Evolutionary conservation across 352 stramenopile species (phyloP).

Genomic region (Phytopythium litorale): DNA sequence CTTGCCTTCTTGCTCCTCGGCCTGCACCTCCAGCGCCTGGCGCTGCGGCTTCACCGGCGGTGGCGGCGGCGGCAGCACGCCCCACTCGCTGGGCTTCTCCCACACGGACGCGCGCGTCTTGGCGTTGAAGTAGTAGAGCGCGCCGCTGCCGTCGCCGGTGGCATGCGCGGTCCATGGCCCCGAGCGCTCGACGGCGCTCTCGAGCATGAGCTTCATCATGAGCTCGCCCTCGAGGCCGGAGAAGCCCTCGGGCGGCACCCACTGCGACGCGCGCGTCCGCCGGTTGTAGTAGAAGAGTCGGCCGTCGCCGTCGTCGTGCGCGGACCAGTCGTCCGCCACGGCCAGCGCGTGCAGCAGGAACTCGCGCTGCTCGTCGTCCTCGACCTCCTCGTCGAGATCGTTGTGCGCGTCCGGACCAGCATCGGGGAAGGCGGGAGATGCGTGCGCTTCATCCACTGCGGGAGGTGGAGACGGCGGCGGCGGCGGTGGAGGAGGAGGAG

Average conservation of each 20-base stretch:
- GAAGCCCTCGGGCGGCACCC: slow-evolving; percentile 48
- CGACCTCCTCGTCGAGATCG: slow-evolving; percentile 3
- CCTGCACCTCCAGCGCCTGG: slow-evolving; percentile 4
- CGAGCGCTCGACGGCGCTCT: slow-evolving; percentile 59
- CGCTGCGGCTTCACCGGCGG: slow-evolving; percentile 7
- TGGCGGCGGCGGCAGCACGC: slow-evolving; percentile 20
- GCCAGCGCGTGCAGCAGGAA: slow-evolving; percentile 53
- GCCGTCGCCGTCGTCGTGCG: slow-evolving; percentile 69
- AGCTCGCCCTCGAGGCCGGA: slow-evolving; percentile 53
- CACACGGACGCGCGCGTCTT: slow-evolving; percentile 64
- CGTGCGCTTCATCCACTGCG: neutral
- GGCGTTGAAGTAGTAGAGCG: slow-evolving; percentile 80
- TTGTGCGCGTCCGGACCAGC: too few species aligned
- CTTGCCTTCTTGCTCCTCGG: slow-evolving; percentile 17
- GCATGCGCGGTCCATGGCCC: slow-evolving; percentile 71
- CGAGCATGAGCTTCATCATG: slow-evolving; percentile 86
- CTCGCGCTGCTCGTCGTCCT: slow-evolving; percentile 25
- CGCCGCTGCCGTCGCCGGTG: slow-evolving; percentile 62
- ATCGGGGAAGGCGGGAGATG: neutral
- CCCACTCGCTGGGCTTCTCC: slow-evolving; percentile 69
- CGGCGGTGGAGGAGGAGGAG: neutral
- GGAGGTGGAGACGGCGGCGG: slow-evolving; percentile 2
- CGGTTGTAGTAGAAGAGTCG: slow-evolving; percentile 77
- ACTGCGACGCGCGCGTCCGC: slow-evolving; percentile 44
- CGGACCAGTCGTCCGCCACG: slow-evolving; percentile 58